phyloP scores from a whole-genome alignment of 164 flowering plant genomes.

The Liriodendron chinense region DNA sequence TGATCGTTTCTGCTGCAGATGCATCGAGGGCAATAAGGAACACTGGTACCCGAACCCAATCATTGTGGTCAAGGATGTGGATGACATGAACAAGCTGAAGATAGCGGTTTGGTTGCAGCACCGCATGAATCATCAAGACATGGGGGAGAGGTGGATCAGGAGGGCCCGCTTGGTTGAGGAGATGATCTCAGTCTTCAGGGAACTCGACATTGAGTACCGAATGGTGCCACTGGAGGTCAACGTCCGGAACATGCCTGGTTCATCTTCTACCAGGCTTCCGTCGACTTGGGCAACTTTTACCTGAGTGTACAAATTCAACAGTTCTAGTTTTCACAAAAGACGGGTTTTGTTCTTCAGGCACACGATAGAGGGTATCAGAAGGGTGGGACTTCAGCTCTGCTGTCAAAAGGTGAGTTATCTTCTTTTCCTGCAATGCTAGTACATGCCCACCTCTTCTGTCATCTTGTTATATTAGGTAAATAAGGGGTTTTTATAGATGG shows the following conservation, averaged over 20 bases:
- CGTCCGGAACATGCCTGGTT: conserved; percentile 36
- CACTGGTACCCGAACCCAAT: conserved; percentile 50
- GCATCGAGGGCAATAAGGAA: conserved; percentile 36
- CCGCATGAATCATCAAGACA: conserved; percentile 47
- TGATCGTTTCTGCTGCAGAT: conserved; percentile 28
- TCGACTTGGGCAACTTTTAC: conserved; percentile 30
- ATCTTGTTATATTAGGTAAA: too few species aligned
- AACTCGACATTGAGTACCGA: conserved; percentile 54
- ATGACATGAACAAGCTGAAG: conserved; percentile 50
- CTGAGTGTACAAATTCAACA: conserved; percentile 67
- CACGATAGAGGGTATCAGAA: too few species aligned
- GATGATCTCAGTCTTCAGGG: conserved; percentile 42
- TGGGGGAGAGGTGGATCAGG: conserved; percentile 46
- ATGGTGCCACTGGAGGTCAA: conserved; percentile 53
- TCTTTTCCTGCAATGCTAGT: too few species aligned
- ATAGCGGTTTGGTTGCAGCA: conserved; percentile 41
- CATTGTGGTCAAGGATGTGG: conserved; percentile 44
- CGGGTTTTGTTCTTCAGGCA: too few species aligned
- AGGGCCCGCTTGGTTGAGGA: conserved; percentile 50
- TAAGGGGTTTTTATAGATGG: too few species aligned
- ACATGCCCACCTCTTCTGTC: too few species aligned
- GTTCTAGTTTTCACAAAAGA: too few species aligned
- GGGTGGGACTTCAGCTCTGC: too few species aligned
- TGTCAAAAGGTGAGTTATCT: too few species aligned
- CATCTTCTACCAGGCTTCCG: conserved; percentile 30